These are phyloP conservation scores for Chenopodium berlandieri DNA, from an alignment of 148 eudicot genomes.

Conservation along the genomic window DNA sequence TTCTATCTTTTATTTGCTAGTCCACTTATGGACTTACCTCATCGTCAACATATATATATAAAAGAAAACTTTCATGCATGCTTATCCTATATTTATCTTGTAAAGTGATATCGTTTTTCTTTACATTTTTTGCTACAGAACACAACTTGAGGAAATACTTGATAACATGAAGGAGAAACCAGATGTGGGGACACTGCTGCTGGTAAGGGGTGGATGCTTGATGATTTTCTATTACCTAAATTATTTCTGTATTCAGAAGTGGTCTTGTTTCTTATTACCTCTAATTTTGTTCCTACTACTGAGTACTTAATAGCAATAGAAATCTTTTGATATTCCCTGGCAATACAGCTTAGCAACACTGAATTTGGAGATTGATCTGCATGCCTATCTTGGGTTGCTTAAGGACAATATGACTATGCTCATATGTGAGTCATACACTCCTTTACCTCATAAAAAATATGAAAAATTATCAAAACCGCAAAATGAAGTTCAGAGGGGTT, in stretches of 20 bases:
- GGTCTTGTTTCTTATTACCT: neutral
- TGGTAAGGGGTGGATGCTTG: constrained; percentile 46
- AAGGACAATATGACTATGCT: neutral
- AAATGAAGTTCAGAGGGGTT: neutral
- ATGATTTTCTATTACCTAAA: neutral
- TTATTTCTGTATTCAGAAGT: neutral
- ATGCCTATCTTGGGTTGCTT: constrained; percentile 9
- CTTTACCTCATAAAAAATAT: neutral
- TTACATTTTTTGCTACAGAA: constrained; percentile 42
- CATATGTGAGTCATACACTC: too few species aligned
- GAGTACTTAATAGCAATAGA: neutral
- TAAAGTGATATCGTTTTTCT: neutral
- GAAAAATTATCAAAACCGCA: neutral
- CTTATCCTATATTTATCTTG: neutral
- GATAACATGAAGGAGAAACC: constrained; percentile 86
- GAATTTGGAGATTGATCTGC: neutral
- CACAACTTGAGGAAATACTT: constrained; percentile 82
- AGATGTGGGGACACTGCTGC: constrained; percentile 76
- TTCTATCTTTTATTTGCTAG: neutral
- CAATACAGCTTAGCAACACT: neutral
- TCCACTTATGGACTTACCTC: neutral
- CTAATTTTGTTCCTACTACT: neutral
- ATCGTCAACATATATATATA: neutral
- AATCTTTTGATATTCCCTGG: neutral
- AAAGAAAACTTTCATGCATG: neutral